Conservation (phyloP, 306 rosid genomes). For the Erythrophleum fordii region DNA sequence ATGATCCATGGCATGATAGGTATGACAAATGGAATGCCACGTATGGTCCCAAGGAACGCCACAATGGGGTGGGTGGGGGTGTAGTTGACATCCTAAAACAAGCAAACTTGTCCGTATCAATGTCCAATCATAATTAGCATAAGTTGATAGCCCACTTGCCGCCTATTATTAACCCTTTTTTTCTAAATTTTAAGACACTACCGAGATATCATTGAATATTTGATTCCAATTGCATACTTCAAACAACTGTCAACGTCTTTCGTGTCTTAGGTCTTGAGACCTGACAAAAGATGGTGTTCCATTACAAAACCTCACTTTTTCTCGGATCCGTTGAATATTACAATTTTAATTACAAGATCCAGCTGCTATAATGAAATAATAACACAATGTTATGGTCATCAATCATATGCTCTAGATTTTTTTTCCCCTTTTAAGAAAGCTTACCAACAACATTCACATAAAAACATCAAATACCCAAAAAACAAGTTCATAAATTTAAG, state of each 20-base stretch:
- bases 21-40: too few relatives aligned
- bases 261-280: slow-evolving; percentile 22
- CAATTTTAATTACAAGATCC: not conserved
- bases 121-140: slow-evolving; percentile 24
- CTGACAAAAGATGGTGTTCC: slow-evolving; percentile 31
- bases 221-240: not conserved
- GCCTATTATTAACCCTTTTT: slow-evolving; percentile 16
- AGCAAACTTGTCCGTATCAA: slow-evolving; percentile 22
- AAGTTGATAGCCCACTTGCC: slow-evolving; percentile 40
- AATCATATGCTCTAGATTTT: too few relatives aligned
- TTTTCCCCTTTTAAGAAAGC: too few relatives aligned
- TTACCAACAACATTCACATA: too few relatives aligned
- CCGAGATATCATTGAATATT: slow-evolving; percentile 38
- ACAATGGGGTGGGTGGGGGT: too few relatives aligned
- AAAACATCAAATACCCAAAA: too few relatives aligned
- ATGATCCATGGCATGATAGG: too few relatives aligned
- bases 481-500: too few relatives aligned
- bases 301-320: not conserved
- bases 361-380: too few relatives aligned
- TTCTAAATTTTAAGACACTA: not conserved
- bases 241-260: not conserved
- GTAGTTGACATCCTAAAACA: slow-evolving; percentile 22
- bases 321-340: slow-evolving; percentile 27
- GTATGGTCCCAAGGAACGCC: too few relatives aligned
- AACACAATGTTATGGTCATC: not conserved